phyloP scores from a whole-genome alignment of 2,329 filamentous ascomycete species.

The Colletotrichum acutatum region DNA sequence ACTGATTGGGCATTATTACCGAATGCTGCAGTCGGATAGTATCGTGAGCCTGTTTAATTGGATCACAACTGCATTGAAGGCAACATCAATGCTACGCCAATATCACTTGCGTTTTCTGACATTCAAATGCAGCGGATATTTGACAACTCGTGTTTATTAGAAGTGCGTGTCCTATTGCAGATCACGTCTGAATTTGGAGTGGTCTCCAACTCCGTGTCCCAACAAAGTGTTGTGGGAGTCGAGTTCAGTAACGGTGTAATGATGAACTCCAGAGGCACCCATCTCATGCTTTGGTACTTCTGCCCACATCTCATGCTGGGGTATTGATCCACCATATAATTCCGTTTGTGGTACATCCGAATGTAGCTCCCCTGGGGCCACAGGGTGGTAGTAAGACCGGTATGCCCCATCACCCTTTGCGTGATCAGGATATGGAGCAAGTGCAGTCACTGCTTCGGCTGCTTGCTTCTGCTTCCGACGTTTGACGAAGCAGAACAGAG shows the following conservation, averaged over 20 bases:
- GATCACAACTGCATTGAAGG: neutral
- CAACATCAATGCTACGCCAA: neutral
- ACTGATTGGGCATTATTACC: neutral
- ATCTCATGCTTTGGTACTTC: neutral
- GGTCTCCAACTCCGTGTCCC: neutral
- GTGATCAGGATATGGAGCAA: neutral
- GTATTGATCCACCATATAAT: neutral
- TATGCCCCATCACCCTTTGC: neutral
- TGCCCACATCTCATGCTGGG: neutral
- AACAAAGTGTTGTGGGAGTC: neutral
- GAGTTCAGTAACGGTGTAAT: slow-evolving; percentile 13
- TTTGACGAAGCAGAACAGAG: neutral
- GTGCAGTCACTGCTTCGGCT: neutral
- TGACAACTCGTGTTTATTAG: neutral
- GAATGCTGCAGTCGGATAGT: neutral
- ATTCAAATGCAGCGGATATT: neutral
- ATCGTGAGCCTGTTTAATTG: neutral
- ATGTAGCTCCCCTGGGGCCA: neutral
- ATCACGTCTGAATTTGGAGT: neutral
- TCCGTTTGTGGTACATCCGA: neutral
- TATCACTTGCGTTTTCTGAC: neutral
- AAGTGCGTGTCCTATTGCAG: neutral
- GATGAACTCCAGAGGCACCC: neutral
- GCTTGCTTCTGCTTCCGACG: neutral
- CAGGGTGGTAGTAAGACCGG: neutral